phyloP scores from a whole-genome alignment of 352 stramenopile species.

The Blastocystis sp. region DNA sequence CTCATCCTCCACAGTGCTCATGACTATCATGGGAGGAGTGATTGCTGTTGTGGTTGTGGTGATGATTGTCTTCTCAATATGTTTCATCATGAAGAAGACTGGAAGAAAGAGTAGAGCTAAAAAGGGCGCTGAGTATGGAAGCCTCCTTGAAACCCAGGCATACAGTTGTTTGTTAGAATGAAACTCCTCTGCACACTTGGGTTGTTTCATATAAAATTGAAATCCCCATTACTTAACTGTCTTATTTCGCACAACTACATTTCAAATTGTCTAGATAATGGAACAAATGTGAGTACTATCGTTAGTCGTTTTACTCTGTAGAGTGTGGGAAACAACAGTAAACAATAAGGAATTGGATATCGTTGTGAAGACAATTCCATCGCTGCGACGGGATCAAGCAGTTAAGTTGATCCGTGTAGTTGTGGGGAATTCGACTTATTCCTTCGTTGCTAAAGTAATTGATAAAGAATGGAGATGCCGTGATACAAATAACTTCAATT shows the following conservation, averaged over 20 bases:
- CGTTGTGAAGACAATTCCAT: neutral
- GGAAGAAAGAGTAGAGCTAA: neutral
- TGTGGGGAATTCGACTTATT: slow-evolving; percentile 3
- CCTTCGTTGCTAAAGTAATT: slow-evolving; percentile 25
- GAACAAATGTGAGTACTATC: neutral
- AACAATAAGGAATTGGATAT: neutral
- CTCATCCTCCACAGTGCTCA: neutral
- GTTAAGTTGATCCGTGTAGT: neutral
- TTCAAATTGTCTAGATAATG: neutral
- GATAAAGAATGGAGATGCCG: slow-evolving; percentile 2
- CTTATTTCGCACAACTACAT: neutral
- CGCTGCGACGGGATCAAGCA: neutral
- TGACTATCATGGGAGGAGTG: neutral
- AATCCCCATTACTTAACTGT: neutral
- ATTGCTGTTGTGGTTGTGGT: neutral
- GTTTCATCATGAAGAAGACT: neutral
- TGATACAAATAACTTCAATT: slow-evolving; percentile 38
- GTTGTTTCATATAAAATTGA: neutral
- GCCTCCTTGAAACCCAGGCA: neutral
- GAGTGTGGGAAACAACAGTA: slow-evolving; percentile 32
- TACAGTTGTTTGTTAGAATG: neutral
- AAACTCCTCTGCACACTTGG: neutral
- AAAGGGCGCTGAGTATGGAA: neutral
- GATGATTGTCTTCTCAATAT: neutral
- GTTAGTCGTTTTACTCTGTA: neutral